Evolutionary conservation across 1,284 basidiomycete species (phyloP).

Genomic region (Malassezia arunalokei): DNA sequence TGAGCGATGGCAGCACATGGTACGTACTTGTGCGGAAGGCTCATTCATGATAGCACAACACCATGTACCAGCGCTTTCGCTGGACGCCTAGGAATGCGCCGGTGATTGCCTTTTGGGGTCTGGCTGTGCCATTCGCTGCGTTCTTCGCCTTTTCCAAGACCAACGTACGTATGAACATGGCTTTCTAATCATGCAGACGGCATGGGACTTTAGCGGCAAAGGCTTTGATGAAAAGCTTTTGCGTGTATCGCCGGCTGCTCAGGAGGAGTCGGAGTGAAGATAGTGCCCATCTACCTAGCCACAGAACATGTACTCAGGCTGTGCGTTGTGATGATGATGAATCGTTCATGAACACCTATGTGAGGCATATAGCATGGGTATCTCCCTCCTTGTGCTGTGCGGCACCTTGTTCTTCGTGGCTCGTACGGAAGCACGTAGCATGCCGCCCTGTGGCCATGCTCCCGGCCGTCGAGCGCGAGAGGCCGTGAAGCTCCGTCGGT

Average conservation of each 20-base stretch:
- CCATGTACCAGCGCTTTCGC: conserved; percentile 41
- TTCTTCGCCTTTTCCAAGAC: conserved; percentile 25
- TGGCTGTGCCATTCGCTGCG: conserved; percentile 25
- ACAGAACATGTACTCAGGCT: no score
- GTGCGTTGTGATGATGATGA: no score
- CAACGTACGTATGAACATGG: conserved; percentile 20
- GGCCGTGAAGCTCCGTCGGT: no score
- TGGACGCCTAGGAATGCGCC: conserved; percentile 28
- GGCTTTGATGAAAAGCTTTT: conserved; percentile 25
- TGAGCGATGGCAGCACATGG: conserved; percentile 40
- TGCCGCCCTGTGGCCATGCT: no score
- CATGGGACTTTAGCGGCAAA: conserved; percentile 35
- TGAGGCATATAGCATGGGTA: no score
- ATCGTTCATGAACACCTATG: no score
- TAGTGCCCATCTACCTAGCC: no score
- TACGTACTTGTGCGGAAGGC: not conserved
- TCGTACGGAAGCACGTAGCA: no score
- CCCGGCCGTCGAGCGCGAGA: no score
- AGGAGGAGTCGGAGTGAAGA: no score
- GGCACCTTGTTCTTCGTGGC: no score
- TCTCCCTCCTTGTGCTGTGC: no score
- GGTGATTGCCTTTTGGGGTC: conserved; percentile 24
- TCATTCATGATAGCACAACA: conserved; percentile 24
- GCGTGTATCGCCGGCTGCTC: not conserved
- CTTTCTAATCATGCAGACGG: conserved; percentile 18